Conservation (phyloP, 495 filamentous ascomycete genomes). For the Corynascus novoguineensis region DNA sequence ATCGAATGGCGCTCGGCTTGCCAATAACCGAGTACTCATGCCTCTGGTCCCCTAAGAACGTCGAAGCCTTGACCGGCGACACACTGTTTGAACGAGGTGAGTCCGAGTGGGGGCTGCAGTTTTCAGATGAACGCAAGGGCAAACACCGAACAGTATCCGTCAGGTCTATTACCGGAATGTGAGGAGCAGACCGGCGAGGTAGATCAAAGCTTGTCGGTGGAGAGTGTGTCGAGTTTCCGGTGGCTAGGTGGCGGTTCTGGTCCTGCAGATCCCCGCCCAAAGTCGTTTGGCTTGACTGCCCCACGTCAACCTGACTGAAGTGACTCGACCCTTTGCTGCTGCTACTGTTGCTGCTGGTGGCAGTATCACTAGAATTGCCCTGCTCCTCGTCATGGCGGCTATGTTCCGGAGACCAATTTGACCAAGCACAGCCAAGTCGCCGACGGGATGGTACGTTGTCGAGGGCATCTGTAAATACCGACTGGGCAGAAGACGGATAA, state of each 20-base stretch:
- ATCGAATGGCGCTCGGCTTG: conserved; percentile 1
- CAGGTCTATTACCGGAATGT: neutral
- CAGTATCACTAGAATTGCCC: neutral
- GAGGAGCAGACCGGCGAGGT: neutral
- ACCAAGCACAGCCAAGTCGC: neutral
- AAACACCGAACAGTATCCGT: neutral
- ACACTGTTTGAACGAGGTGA: neutral
- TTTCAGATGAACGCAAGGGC: neutral
- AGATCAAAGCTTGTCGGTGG: neutral
- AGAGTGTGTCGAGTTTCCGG: neutral
- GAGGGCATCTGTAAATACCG: conserved; percentile 6
- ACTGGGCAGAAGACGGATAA: neutral
- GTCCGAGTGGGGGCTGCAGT: neutral
- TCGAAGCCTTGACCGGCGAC: neutral
- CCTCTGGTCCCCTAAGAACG: neutral
- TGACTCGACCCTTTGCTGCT: conserved; percentile 21
- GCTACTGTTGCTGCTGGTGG: conserved; percentile 7
- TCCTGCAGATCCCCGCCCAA: conserved; percentile 14
- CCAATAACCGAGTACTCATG: neutral
- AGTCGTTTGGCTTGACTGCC: conserved; percentile 28
- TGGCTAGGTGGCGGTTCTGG: neutral
- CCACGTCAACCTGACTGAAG: conserved; percentile 20
- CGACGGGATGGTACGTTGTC: conserved; percentile 22
- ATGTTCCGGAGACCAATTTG: neutral
- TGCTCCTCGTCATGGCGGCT: neutral